These are phyloP conservation scores for Verticillium albo-atrum DNA, from an alignment of 2,329 filamentous ascomycete genomes.

Conservation along the genomic window DNA sequence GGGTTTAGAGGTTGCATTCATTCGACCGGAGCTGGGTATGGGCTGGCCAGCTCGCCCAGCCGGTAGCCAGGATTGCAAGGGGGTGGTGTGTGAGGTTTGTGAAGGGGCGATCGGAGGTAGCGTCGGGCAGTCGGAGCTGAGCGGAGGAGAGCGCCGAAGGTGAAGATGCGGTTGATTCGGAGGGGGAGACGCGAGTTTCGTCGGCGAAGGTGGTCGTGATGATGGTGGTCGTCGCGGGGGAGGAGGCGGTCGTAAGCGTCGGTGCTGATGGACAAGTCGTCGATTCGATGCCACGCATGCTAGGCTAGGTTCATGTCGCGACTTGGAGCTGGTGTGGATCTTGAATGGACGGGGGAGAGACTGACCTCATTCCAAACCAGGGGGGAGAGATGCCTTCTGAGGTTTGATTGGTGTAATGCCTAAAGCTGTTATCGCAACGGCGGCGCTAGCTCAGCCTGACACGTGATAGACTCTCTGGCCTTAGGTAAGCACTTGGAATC, in stretches of 20 bases:
- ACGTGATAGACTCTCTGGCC: background rate
- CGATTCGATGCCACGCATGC: background rate
- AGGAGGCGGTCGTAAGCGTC: background rate
- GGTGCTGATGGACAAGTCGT: background rate
- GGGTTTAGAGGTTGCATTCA: conserved; percentile 96
- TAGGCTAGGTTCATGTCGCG: background rate
- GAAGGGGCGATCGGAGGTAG: background rate
- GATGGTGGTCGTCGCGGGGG: background rate
- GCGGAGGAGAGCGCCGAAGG: background rate
- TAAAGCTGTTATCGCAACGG: background rate
- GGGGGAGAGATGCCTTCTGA: background rate
- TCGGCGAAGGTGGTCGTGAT: background rate
- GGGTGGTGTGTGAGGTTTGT: background rate
- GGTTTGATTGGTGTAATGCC: background rate
- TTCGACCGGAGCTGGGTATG: conserved; percentile 12
- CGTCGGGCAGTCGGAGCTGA: background rate
- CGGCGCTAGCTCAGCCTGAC: background rate
- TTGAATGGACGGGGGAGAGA: background rate
- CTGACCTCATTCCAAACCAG: background rate
- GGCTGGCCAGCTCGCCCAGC: conserved; percentile 10
- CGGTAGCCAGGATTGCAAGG: background rate
- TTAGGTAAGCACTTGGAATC: background rate
- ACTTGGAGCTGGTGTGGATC: background rate
- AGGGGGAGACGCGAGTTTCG: too few species aligned
- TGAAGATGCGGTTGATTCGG: background rate